phyloP scores from a whole-genome alignment of 108 stramenopile genomes.

The Pseudonitzschia delicatissima region DNA sequence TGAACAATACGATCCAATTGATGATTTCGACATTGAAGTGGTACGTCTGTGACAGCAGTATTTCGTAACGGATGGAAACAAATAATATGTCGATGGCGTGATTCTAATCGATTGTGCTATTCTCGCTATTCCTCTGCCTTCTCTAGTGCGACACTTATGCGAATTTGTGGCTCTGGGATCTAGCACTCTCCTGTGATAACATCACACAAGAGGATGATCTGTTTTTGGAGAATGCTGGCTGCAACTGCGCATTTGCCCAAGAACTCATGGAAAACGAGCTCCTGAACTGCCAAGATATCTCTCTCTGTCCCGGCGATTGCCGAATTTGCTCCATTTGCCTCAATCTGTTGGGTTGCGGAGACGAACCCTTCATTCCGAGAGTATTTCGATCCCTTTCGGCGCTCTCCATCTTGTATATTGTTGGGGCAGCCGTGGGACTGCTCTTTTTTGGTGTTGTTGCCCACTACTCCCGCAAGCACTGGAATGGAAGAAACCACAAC shows the following conservation, averaged over 20 bases:
- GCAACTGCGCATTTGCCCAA: conserved; percentile 55
- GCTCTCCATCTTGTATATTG: background rate
- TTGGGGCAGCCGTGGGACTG: conserved; percentile 7
- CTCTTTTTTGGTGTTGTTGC: background rate
- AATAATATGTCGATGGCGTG: background rate
- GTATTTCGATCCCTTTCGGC: background rate
- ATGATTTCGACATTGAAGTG: conserved; percentile 43
- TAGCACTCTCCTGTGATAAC: conserved; percentile 48
- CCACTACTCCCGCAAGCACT: conserved; percentile 7
- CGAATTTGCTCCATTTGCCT: conserved; percentile 57
- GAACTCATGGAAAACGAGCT: conserved; percentile 39
- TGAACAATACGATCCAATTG: conserved; percentile 20
- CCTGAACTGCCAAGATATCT: conserved; percentile 41
- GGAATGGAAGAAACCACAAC: background rate
- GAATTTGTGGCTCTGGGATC: conserved; percentile 67
- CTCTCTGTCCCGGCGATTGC: conserved; percentile 45
- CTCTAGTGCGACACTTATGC: conserved; percentile 53
- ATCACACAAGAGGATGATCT: background rate
- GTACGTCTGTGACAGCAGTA: background rate
- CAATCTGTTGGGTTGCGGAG: conserved; percentile 35
- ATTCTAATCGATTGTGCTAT: too few species aligned
- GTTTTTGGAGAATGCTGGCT: conserved; percentile 26
- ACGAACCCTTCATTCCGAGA: background rate
- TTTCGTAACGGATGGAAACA: conserved; percentile 5
- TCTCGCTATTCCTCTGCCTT: background rate